Base-by-base conservation (phyloP, 116 monocot species). In the Phalaenopsis hybrid region DNA sequence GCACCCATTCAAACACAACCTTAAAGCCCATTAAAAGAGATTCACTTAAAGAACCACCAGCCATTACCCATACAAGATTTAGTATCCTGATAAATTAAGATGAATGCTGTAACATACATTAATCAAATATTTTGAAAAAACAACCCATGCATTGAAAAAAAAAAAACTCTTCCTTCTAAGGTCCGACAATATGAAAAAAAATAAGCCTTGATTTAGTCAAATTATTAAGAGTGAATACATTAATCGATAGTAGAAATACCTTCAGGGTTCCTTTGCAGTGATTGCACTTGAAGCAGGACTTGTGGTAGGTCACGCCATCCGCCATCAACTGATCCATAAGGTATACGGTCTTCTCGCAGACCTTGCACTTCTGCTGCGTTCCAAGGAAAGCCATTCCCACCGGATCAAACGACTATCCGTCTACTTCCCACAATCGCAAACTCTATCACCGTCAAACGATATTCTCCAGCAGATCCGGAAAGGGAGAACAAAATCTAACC, bases 191-290 rank as follows among this genome's bases (percentile, higher is more conserved):
- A 44, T 61, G 61, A 18, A n/a, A 43, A 74, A 5, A 75, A 5
- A 44, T 44, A 44, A 75, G 45, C 4, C 17, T 45, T 75, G n/a
- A 46, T 75, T 75, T n/a, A 1, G 23, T 46, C 45, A n/a, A 46
- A 8, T n/a, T 75, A 9, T n/a, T 50, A 15, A 51, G 25, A 6
- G 20, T n/a, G 63, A 63, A 63, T 21, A 63, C 51, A 28, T 45
- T 18, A 77, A 77, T 51, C 31, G 45, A 80, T 31, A 21, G 16
- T 9, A 23, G 15, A 15, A 10, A 46, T 81, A 88, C 93, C 90
- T 90, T 91, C 80, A 96, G 90, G 77, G 96, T 93, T 76, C 91
- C 91, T 80, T 90, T 96, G 87, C 96, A 95, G 85, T 91, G 91
- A 84, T 82, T 85, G 86, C 95, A 95, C 83, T 86, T 89, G 91